phyloP scores from a whole-genome alignment of 1,284 basidiomycete species.

The Omphalotus olearius region DNA sequence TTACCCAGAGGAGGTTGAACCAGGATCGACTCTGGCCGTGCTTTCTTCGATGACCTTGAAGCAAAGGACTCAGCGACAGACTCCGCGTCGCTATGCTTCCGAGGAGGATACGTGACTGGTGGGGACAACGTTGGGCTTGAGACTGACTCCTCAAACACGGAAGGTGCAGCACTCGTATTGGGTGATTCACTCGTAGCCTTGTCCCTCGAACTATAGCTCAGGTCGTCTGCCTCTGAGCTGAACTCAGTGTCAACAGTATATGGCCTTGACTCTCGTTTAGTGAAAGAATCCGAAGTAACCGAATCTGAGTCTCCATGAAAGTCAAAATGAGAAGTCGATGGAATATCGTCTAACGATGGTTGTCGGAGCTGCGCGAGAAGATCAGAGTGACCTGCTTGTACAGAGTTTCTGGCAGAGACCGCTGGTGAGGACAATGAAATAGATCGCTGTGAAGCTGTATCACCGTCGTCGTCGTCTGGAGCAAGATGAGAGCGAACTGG shows the following conservation, averaged over 20 bases:
- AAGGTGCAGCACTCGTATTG: conserved; percentile 46
- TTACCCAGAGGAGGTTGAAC: conserved; percentile 54
- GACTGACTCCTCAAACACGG: conserved; percentile 39
- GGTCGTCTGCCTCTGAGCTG: conserved; percentile 45
- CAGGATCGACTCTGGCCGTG: conserved; percentile 71
- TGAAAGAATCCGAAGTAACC: conserved; percentile 23
- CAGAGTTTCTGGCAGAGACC: conserved; percentile 38
- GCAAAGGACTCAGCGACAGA: conserved; percentile 57
- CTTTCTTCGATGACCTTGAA: conserved; percentile 63
- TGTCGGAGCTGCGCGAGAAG: conserved; percentile 22
- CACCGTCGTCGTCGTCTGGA: conserved; percentile 42
- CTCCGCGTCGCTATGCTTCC: conserved; percentile 41
- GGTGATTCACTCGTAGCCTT: conserved; percentile 40
- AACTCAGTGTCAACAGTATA: conserved; percentile 51
- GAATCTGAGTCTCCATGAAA: neutral
- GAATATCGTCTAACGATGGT: conserved; percentile 16
- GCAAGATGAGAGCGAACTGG: neutral
- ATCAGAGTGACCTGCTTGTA: conserved; percentile 20
- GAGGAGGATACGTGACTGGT: conserved; percentile 55
- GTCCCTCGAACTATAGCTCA: conserved; percentile 40
- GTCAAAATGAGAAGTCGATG: conserved; percentile 24
- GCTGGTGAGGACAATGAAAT: conserved; percentile 67
- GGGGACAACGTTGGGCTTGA: conserved; percentile 19
- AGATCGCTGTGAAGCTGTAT: conserved; percentile 77
- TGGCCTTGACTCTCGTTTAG: conserved; percentile 39